Base-by-base conservation (phyloP, 768 basidiomycete species). In the Pleurotus giganteus region DNA sequence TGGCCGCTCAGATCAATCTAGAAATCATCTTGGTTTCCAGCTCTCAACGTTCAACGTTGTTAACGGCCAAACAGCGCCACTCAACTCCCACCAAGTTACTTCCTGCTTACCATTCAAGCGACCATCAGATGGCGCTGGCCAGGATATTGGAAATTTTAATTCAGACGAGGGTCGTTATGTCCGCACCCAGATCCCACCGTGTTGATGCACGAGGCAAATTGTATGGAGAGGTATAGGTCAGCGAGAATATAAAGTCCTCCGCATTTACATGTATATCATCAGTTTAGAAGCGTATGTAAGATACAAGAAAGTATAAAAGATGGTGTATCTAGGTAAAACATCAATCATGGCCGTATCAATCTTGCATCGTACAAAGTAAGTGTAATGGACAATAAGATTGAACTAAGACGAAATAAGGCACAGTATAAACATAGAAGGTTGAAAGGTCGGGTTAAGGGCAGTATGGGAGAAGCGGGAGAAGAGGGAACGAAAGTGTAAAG, bases 281-380 rank as follows among this genome's bases (percentile, higher is more conserved):
- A 51, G 49, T 51, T 51, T 51, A 17, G 9, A 36, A 41, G n/a
- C 34, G 17, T 36, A 13, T 15, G 27, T 29, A 37, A 51, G 29
- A 51, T 51, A 51, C 49, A 51, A 51, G 27, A 28, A 24, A 26
- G 23, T 36, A 34, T n/a, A n/a, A 37, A 51, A 32, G 9, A 51
- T 51, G 49, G 32, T 51, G 49, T 51, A 51, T 51, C 49, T 51
- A 51, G 36, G 49, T 34, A 37, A 36, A 51, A 17, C 21, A 37
- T 37, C 49, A 21, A 41, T 41, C 39, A 41, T 41, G 39, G 39
- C n/a, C 19, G 17, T 15, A 47, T 47, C 46, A 47, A 29, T 47
- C 46, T 27, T n/a, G 21, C 46, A 41, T 47, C 15, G 27, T 47
- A n/a, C 21, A 17, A 29, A 12, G 24, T 23, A 45, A 26, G 44